A percentile compares a stretch with the other conserved stretches of the same genome.
Conservation (phyloP, 2,329 filamentous ascomycete genomes). For the Calycina herbarum region DNA sequence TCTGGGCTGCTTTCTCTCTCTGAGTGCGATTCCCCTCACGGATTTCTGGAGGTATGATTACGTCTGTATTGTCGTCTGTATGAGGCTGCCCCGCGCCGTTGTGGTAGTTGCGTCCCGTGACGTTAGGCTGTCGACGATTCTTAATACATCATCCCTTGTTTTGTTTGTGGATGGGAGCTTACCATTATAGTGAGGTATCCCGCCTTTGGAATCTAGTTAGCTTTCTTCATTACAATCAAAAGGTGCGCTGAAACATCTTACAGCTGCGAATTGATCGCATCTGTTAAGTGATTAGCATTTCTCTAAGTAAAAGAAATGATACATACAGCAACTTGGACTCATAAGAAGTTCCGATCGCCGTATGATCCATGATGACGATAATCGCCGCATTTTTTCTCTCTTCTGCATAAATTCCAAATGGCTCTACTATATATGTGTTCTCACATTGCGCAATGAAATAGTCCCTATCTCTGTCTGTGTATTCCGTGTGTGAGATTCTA, state of each 20-base stretch:
- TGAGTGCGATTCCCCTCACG: too few relatives aligned
- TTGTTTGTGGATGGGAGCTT: constrained; percentile 16
- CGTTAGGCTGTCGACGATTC: background rate
- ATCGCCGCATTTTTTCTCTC: constrained; percentile 9
- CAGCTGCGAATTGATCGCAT: constrained; percentile 71
- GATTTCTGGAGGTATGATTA: too few relatives aligned
- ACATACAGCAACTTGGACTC: background rate
- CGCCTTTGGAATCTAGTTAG: constrained; percentile 15
- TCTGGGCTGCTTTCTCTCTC: too few relatives aligned
- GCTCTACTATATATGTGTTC: background rate
- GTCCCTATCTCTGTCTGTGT: background rate
- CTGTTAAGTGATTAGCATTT: constrained; percentile 43
- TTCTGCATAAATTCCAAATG: background rate
- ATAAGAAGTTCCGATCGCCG: background rate
- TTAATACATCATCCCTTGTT: background rate
- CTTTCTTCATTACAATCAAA: background rate
- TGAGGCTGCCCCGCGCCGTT: too few relatives aligned
- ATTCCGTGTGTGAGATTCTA: background rate
- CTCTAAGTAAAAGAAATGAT: constrained; percentile 19
- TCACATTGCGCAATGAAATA: background rate
- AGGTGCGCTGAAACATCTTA: constrained; percentile 35
- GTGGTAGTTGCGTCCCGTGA: background rate
- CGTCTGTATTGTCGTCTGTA: background rate
- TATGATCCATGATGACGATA: background rate
- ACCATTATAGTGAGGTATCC: constrained; percentile 60